These are phyloP conservation scores for Pleurotus giganteus DNA, from an alignment of 768 basidiomycete species.

Conservation along the genomic window DNA sequence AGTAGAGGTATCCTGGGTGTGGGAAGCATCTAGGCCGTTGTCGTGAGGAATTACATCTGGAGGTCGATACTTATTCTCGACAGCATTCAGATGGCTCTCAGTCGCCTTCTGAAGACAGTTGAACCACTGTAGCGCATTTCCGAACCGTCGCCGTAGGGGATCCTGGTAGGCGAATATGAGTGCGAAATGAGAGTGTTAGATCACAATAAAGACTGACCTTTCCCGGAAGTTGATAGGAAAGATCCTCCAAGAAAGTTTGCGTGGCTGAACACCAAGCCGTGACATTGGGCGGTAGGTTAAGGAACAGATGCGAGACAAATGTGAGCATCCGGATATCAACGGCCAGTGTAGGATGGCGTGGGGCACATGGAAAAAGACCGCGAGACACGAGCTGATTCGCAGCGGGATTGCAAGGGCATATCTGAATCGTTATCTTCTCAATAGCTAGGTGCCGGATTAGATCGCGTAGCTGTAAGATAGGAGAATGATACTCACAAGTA, in stretches of 20 bases:
- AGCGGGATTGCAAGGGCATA: constrained; percentile 15
- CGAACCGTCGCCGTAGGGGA: constrained; percentile 19
- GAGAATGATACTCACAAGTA: background rate
- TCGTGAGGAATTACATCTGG: background rate
- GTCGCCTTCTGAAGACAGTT: constrained; percentile 14
- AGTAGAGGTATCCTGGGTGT: too few relatives aligned
- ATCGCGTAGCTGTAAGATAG: background rate
- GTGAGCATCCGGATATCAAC: constrained; percentile 28
- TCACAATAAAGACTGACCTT: background rate
- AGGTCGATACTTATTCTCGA: background rate
- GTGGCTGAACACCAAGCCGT: constrained; percentile 26
- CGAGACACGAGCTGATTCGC: constrained; percentile 21
- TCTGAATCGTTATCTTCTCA: constrained; percentile 7
- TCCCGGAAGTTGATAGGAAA: constrained; percentile 20
- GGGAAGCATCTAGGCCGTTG: too few relatives aligned
- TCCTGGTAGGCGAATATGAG: constrained; percentile 16
- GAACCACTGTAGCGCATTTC: constrained; percentile 26
- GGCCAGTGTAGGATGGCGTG: constrained; percentile 26
- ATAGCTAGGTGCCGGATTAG: background rate
- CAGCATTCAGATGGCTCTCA: constrained; percentile 11
- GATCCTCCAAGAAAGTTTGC: constrained; percentile 18
- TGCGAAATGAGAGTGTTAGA: background rate
- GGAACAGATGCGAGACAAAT: constrained; percentile 24
- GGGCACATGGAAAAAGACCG: constrained; percentile 27
- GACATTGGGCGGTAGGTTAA: constrained; percentile 23